Conservation (phyloP, 306 rosid genomes). For the Mucuna pruriens region DNA sequence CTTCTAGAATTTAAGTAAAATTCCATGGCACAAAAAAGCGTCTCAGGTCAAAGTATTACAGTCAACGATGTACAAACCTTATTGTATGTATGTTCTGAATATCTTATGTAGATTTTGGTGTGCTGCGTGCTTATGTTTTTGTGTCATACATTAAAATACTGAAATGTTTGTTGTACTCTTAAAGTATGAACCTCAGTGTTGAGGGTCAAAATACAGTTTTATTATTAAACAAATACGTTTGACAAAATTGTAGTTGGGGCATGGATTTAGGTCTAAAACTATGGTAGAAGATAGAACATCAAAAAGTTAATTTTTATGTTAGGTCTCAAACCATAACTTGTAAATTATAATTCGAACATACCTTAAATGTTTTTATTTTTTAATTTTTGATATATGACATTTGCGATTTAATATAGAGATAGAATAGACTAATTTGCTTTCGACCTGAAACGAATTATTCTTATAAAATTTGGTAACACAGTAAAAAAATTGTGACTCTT, state of each 20-base stretch:
- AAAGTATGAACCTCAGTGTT: not conserved
- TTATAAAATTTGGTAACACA: not conserved
- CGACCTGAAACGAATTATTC: not conserved
- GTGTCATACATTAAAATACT: not conserved
- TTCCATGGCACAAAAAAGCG: not conserved
- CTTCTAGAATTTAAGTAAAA: not conserved
- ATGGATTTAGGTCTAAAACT: not conserved
- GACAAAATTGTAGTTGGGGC: not conserved
- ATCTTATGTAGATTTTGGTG: not conserved
- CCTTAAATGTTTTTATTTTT: not conserved
- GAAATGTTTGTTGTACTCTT: not conserved
- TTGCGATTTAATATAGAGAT: not conserved
- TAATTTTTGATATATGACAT: not conserved
- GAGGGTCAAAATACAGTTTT: not conserved
- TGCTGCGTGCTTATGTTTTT: not conserved
- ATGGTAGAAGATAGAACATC: not conserved
- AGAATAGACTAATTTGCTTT: not conserved
- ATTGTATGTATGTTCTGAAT: not conserved
- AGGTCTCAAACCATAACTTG: not conserved
- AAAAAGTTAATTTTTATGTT: not conserved
- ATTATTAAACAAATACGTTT: not conserved
- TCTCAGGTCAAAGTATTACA: not conserved
- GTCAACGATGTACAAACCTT: slow-evolving; percentile 27
- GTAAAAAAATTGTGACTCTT: not conserved
- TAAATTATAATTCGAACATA: not conserved